phyloP scores from a whole-genome alignment of 169 alveolate genomes.

The Eimeria falciformis region DNA sequence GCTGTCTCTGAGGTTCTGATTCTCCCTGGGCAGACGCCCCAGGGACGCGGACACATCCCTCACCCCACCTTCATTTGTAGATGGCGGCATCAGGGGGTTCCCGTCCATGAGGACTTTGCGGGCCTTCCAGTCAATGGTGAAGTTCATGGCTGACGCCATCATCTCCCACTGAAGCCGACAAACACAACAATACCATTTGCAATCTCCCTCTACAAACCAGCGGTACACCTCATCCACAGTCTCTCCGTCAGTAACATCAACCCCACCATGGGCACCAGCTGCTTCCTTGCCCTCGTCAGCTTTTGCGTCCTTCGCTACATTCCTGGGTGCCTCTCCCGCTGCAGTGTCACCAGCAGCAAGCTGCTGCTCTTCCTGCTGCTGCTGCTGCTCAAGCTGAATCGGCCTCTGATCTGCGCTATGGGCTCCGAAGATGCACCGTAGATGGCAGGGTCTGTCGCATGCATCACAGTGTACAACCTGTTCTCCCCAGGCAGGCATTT shows the following conservation, averaged over 20 bases:
- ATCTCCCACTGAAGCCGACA: conserved; percentile 71
- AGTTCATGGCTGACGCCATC: conserved; percentile 69
- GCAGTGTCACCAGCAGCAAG: background rate
- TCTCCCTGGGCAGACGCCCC: background rate
- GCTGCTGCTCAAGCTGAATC: background rate
- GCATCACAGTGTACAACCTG: conserved; percentile 85
- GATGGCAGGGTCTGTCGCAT: conserved; percentile 86
- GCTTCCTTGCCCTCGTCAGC: background rate
- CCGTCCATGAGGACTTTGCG: conserved; percentile 58
- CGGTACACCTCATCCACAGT: conserved; percentile 58
- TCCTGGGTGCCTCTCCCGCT: background rate
- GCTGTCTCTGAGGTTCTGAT: background rate
- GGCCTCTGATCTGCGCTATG: conserved; percentile 8
- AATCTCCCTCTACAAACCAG: conserved; percentile 67
- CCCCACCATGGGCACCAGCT: background rate
- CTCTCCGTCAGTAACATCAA: conserved; percentile 37
- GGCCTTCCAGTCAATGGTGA: conserved; percentile 59
- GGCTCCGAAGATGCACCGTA: conserved; percentile 76
- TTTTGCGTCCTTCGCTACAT: background rate
- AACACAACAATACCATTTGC: conserved; percentile 61
- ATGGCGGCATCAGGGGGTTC: conserved; percentile 43
- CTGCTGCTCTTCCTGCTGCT: conserved; percentile 48
- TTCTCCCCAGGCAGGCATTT: conserved; percentile 29
- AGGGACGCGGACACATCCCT: too few species aligned
- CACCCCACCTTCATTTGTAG: background rate